Evolutionary conservation across 2,329 filamentous ascomycete species (phyloP).

Genomic region (Aspergillus quadricinctus): DNA sequence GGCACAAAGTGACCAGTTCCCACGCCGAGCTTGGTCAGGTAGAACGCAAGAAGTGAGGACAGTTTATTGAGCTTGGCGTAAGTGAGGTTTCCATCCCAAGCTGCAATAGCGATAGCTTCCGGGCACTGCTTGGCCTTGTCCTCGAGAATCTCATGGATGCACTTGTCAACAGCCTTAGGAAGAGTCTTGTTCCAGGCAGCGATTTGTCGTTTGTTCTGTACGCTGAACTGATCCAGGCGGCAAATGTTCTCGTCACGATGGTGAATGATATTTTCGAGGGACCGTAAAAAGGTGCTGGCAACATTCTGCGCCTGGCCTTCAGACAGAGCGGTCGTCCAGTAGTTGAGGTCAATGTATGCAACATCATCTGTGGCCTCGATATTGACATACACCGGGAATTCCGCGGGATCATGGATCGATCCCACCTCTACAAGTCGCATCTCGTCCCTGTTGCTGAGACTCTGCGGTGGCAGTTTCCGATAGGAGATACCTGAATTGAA

Average conservation of each 20-base stretch:
- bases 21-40: constrained; percentile 27
- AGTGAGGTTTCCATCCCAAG: constrained; percentile 31
- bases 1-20: constrained; percentile 24
- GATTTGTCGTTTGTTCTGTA: constrained; percentile 28
- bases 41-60: constrained; percentile 28
- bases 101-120: constrained; percentile 24
- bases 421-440: constrained; percentile 38
- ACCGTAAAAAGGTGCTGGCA: constrained; percentile 34
- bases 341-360: constrained; percentile 37
- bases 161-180: constrained; percentile 20
- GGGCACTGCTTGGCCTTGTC: constrained; percentile 20
- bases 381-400: constrained; percentile 47
- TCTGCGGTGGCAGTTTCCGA: constrained; percentile 36
- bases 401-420: constrained; percentile 46
- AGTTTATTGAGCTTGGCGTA: constrained; percentile 31
- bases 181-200: constrained; percentile 26
- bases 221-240: constrained; percentile 37
- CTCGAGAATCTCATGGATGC: constrained; percentile 26
- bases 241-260: constrained; percentile 29
- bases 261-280: constrained; percentile 36
- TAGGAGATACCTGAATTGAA: constrained; percentile 50
- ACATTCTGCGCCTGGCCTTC: constrained; percentile 37
- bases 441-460: constrained; percentile 16
- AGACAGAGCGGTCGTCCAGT: constrained; percentile 40
- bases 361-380: constrained; percentile 44